Base-by-base conservation (phyloP, 768 basidiomycete species). In the Boletus reticuloceps region DNA sequence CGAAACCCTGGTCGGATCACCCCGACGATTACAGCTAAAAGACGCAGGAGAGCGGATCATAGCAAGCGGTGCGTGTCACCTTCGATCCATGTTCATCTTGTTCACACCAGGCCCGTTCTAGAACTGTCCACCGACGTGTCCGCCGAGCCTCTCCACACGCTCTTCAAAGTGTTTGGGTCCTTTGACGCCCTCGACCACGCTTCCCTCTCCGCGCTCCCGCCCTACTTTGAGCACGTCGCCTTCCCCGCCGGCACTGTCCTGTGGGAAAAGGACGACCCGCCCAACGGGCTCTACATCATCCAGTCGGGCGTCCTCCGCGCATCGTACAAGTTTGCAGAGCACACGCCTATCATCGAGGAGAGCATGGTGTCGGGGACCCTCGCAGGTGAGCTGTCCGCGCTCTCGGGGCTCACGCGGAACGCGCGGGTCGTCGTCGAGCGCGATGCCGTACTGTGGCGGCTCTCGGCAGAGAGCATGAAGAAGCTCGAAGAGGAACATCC, bases 301-400 rank as follows among this genome's bases (percentile, higher is more conserved):
- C 88, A 97, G 62, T 81, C 85, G 0, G 96, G 96, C 9, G 82
- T 93, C 32, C 77, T 99, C 32, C 79, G 90, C 11, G 96, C 95
- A 0, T 80, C 80, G 19, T 98, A 98, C 72, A 71, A 76, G 43
- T 95, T 94, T 66, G 84, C 83, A 3, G 84, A 84, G 47, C 82
- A 89, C 59, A 74, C 82, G 7, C 80, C 82, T 25, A 68, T 72
- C 6, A 84, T 93, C 47, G 87, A 90, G 64, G 94, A 96, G 73
- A 91, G 89, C 2, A 96, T 96, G 94, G 91, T 95, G 0, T 84
- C 92, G 5, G 95, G 94, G 3, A 93, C 94, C 0, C 74, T 98
- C 3, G 92, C 95, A 11, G 96, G 96, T 1, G 96, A 98, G 71
- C 70, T 99, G 50, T 87, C 91, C 0, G 90, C 89, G 37, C 74